phyloP scores from a whole-genome alignment of 2,329 filamentous ascomycete genomes.

The Hypoxylon sp. region DNA sequence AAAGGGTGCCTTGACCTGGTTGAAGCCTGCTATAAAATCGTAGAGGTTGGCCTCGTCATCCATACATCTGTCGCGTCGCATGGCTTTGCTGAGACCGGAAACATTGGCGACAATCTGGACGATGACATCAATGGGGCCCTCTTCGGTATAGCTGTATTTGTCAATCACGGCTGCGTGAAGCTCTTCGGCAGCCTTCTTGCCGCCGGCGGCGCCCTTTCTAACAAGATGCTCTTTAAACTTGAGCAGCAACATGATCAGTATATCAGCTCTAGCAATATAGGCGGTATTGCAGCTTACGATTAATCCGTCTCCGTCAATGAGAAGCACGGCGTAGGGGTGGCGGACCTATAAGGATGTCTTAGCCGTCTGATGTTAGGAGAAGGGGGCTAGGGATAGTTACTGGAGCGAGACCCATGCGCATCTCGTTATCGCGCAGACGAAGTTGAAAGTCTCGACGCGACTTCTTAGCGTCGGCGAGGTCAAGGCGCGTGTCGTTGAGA shows the following conservation, averaged over 20 bases:
- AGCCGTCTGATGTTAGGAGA: constrained; percentile 22
- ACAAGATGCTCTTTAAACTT: constrained; percentile 67
- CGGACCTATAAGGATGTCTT: constrained; percentile 51
- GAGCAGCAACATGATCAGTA: constrained; percentile 10
- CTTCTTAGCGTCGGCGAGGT: constrained; percentile 58
- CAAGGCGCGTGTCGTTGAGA: constrained; percentile 56
- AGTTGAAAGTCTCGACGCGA: constrained; percentile 60
- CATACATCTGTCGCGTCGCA: constrained; percentile 58
- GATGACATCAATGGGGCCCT: constrained; percentile 57
- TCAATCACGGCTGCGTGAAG: constrained; percentile 58
- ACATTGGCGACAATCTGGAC: constrained; percentile 66
- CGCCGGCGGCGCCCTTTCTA: constrained; percentile 62
- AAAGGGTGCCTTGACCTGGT: constrained; percentile 64
- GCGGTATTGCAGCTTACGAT: constrained; percentile 54
- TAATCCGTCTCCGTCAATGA: constrained; percentile 70
- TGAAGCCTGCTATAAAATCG: constrained; percentile 68
- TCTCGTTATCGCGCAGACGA: constrained; percentile 52
- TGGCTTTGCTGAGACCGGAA: constrained; percentile 56
- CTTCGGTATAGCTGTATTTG: constrained; percentile 54
- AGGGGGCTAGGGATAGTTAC: constrained; percentile 45
- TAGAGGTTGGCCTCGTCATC: constrained; percentile 55
- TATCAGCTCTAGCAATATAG: constrained; percentile 17
- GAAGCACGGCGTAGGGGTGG: constrained; percentile 66
- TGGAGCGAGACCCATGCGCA: constrained; percentile 46
- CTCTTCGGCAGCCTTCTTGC: constrained; percentile 59